Percentiles rank a stretch among this genome's conserved stretches.
Conservation (phyloP, 2,329 filamentous ascomycete genomes). For the Dendryphion nanum region DNA sequence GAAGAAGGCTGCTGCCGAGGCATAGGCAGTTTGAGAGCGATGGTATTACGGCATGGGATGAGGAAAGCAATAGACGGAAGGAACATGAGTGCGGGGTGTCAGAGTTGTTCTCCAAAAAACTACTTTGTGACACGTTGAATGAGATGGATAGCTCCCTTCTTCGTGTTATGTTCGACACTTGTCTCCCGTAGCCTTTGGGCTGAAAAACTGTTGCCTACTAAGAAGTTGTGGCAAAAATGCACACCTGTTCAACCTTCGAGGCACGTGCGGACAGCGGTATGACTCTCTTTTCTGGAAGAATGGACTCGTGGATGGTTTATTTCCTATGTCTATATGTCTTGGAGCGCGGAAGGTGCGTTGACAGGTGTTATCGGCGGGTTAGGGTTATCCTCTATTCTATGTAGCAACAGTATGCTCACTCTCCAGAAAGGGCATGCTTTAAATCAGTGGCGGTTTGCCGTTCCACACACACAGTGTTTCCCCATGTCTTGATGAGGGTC, state of each 20-base stretch:
- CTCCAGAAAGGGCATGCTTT: neutral
- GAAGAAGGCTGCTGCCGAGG: slow-evolving; percentile 68
- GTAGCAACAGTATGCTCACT: slow-evolving; percentile 1
- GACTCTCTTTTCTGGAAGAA: neutral
- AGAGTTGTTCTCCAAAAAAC: no score
- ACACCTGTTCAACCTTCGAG: neutral
- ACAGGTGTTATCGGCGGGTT: neutral
- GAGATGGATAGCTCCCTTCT: neutral
- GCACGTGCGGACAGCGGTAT: neutral
- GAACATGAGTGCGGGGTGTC: neutral
- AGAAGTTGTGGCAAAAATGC: neutral
- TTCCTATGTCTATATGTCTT: neutral
- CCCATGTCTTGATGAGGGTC: no score
- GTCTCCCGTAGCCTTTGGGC: no score
- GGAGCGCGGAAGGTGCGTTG: neutral
- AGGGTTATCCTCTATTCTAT: neutral
- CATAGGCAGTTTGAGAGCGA: slow-evolving; percentile 11
- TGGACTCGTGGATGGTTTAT: neutral
- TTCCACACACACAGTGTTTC: no score
- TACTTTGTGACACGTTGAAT: no score
- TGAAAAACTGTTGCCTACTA: no score
- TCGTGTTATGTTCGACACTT: neutral
- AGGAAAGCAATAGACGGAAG: neutral
- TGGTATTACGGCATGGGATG: neutral
- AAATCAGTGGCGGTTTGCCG: neutral